phyloP scores from a whole-genome alignment of 2,329 filamentous ascomycete species.

The Myrmaecium sp. region DNA sequence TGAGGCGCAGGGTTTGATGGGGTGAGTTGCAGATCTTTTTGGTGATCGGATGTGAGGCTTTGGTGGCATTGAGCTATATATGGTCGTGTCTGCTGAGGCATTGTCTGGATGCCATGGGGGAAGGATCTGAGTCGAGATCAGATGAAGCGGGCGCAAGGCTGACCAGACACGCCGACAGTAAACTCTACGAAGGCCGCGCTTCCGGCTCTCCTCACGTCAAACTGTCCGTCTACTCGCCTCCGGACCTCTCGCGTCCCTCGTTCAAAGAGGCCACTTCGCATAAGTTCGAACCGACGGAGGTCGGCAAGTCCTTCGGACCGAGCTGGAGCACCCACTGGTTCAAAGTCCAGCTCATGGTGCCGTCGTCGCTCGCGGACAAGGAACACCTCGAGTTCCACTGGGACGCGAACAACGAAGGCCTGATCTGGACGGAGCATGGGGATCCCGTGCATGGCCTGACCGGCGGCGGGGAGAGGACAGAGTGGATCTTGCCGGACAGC shows the following conservation, averaged over 20 bases:
- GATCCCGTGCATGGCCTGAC: constrained; percentile 81
- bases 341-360: constrained; percentile 63
- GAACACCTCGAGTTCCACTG: constrained; percentile 87
- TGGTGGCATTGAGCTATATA: no score
- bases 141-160: neutral
- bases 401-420: constrained; percentile 88
- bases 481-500: constrained; percentile 74
- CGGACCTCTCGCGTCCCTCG: constrained; percentile 58
- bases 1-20: constrained; percentile 53
- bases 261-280: constrained; percentile 74
- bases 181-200: constrained; percentile 51
- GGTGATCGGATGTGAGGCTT: no score
- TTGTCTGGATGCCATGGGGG: no score
- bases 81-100: no score
- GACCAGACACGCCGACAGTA: constrained; percentile 26
- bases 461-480: constrained; percentile 69
- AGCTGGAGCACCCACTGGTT: constrained; percentile 99
- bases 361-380: constrained; percentile 53
- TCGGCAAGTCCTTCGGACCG: constrained; percentile 72
- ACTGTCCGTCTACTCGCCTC: constrained; percentile 73
- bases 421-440: constrained; percentile 86
- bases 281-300: constrained; percentile 54
- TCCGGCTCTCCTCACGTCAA: constrained; percentile 63
- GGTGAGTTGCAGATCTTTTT: constrained; percentile 30
- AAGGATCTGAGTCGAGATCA: no score